These are phyloP conservation scores for Rostrohypoxylon terebratum DNA, from an alignment of 495 filamentous ascomycete species.

Conservation along the genomic window DNA sequence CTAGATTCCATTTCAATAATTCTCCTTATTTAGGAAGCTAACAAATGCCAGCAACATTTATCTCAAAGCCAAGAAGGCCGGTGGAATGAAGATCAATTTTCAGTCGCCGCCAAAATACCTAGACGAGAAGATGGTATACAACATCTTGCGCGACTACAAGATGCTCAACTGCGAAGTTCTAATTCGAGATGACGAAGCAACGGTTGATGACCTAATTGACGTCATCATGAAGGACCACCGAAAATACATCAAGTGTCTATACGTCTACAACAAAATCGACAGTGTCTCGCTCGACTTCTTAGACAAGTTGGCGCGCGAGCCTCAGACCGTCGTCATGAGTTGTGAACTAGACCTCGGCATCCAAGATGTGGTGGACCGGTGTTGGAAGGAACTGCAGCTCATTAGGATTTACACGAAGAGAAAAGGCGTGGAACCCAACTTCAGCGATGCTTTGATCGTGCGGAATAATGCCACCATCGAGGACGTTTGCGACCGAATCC, in stretches of 20 bases:
- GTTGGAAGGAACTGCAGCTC: conserved; percentile 93
- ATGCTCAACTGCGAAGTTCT: conserved; percentile 98
- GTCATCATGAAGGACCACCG: conserved; percentile 99
- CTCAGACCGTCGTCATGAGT: conserved; percentile 95
- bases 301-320: conserved; percentile 90
- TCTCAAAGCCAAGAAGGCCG: conserved; percentile 96
- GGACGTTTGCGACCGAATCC: conserved; percentile 96
- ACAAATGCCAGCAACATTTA: conserved; percentile 84
- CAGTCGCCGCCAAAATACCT: conserved; percentile 86
- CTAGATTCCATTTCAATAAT: background rate
- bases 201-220: conserved; percentile 98
- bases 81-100: conserved; percentile 99
- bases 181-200: conserved; percentile 92
- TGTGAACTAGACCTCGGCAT: conserved; percentile 98
- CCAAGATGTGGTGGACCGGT: conserved; percentile 91
- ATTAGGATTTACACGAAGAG: conserved; percentile 97
- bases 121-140: conserved; percentile 97
- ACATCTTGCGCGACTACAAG: conserved; percentile 98
- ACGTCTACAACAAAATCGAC: conserved; percentile 99
- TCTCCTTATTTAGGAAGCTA: conserved; percentile 18
- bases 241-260: conserved; percentile 95
- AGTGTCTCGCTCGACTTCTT: conserved; percentile 92
- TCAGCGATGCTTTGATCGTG: conserved; percentile 93
- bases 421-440: conserved; percentile 92
- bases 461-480: conserved; percentile 88